Base-by-base conservation (phyloP, 345 rosid species). In the Gynandropsis gynandra region DNA sequence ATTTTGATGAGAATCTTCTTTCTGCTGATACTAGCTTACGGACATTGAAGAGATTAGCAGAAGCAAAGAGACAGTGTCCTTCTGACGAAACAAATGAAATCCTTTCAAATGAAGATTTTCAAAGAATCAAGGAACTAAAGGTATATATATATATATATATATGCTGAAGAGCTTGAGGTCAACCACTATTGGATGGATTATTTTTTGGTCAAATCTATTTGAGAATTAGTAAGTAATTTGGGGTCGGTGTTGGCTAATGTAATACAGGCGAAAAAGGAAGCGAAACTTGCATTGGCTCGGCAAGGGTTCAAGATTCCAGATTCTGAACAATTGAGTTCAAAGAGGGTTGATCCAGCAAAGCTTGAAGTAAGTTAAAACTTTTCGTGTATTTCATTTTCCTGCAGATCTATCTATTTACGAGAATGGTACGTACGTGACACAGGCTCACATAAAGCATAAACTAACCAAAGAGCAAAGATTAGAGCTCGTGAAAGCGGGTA, bases 101-200 rank as follows among this genome's bases (percentile, higher is more conserved):
- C 72, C 95, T 87, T 55, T 92, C 95, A 17, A 85, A 87, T 48
- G 98, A 82, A 61, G 97, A 92, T 67, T 92, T 92, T 65, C 76
- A 44, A 51, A 89, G 65, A 72, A 92, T 87, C 63, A 87, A 85
- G 79, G 74, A 85, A 61, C 80, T 81, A 53, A 76, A 76, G 88
- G 98, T 92, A 63, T 59, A 37, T n/a, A n/a, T n/a, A n/a, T n/a
- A n/a, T n/a, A n/a, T n/a, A n/a, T n/a, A n/a, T n/a, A n/a, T 48
- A 52, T 52, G 33, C 13, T 11, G 14, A 34, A 49, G 16, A 38
- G 16, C 29, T 24, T 24, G 29, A 24, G 29, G 29, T 24, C 29
- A 24, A 24, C 2, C 5, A 2, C 5, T 5, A 2, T 24, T 24
- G 29, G 29, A 24, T 24, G 29, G 29, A 24, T 24, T 24, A 24